A percentile compares a stretch with the other conserved stretches of the same genome.
Evolutionary conservation across 192 early-diverging fungal genomes (phyloP).

Genomic region (Gamsiella multidivaricata): DNA sequence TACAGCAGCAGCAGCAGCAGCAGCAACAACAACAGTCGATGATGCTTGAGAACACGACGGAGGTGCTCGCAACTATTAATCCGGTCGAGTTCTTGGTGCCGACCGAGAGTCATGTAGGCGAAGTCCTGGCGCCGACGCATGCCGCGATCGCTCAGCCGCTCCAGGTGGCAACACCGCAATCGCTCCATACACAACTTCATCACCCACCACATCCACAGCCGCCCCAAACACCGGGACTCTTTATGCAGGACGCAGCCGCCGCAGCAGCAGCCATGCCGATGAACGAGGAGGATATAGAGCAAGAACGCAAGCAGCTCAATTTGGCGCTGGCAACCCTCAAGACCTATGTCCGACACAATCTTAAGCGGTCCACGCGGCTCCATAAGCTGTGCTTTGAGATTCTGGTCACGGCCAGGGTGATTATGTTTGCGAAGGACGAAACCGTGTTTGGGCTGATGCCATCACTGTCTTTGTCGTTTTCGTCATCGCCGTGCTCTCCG

Average conservation of each 20-base stretch:
- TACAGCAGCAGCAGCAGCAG: constrained; percentile 6
- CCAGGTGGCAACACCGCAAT: background rate
- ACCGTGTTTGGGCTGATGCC: background rate
- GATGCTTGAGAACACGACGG: background rate
- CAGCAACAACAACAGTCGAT: background rate
- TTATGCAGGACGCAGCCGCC: background rate
- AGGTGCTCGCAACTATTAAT: background rate
- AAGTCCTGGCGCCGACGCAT: constrained; percentile 29
- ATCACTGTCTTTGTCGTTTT: background rate
- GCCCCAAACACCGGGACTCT: background rate
- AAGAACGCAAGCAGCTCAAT: constrained; percentile 15
- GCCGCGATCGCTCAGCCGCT: constrained; percentile 14
- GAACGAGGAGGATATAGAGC: constrained; percentile 13
- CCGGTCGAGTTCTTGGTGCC: background rate
- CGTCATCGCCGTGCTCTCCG: background rate
- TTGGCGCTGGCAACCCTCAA: constrained; percentile 14
- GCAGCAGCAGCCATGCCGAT: background rate
- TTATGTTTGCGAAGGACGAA: constrained; percentile 48
- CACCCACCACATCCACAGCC: background rate
- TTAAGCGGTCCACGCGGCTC: constrained; percentile 18
- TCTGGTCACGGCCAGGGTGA: constrained; percentile 11
- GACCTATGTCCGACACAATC: constrained; percentile 45
- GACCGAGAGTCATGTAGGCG: constrained; percentile 12
- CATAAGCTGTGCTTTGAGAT: constrained; percentile 39
- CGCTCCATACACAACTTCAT: background rate